phyloP scores from a whole-genome alignment of 2,329 filamentous ascomycete genomes.

The Apiospora hydei region DNA sequence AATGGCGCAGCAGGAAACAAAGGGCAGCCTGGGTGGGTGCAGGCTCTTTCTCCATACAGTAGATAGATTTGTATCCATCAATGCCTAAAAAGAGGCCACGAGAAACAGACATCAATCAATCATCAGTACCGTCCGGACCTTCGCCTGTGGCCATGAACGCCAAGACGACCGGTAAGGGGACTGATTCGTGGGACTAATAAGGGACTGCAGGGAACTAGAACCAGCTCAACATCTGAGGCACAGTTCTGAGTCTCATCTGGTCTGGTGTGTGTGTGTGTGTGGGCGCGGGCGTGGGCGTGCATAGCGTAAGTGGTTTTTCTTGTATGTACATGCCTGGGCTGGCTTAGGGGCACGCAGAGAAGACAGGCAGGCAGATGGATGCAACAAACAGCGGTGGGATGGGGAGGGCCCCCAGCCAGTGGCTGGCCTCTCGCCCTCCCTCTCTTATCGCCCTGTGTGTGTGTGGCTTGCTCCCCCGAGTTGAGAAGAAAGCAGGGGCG shows the following conservation, averaged over 20 bases:
- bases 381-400: slow-evolving; percentile 19
- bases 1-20: slow-evolving; percentile 14
- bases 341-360: not conserved
- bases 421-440: not conserved
- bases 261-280: no score
- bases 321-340: not conserved
- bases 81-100: slow-evolving; percentile 9
- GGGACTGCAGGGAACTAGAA: slow-evolving; percentile 24
- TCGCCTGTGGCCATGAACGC: not conserved
- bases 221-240: slow-evolving; percentile 28
- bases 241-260: slow-evolving; percentile 27
- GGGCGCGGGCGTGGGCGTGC: not conserved
- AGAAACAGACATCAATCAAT: not conserved
- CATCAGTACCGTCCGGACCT: not conserved
- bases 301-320: slow-evolving; percentile 1
- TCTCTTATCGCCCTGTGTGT: slow-evolving; percentile 2
- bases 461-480: slow-evolving; percentile 13
- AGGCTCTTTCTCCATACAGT: slow-evolving; percentile 15
- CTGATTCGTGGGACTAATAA: slow-evolving; percentile 28
- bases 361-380: not conserved
- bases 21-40: slow-evolving; percentile 7
- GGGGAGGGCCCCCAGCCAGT: not conserved
- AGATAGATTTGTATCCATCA: slow-evolving; percentile 19
- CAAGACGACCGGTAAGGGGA: slow-evolving; percentile 27
- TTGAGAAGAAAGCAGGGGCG: slow-evolving; percentile 23